Evolutionary conservation across 306 rosid species (phyloP).

Genomic region (Pyrus betulifolia): DNA sequence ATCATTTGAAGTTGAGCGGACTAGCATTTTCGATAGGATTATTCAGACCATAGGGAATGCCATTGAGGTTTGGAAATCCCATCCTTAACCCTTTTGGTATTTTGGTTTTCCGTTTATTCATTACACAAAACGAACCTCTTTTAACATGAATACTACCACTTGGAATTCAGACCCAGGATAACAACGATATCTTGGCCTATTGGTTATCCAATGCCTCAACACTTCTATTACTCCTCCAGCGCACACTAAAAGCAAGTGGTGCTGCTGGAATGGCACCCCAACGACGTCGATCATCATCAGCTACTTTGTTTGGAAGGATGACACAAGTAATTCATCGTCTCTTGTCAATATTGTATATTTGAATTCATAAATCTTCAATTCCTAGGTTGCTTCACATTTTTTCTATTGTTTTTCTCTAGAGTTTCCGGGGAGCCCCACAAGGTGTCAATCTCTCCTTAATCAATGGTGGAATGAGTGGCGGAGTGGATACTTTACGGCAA

Average conservation of each 20-base stretch:
- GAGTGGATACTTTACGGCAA: slow-evolving; percentile 80
- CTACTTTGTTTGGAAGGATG: slow-evolving; percentile 94
- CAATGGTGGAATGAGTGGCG: slow-evolving; percentile 65
- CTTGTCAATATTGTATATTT: slow-evolving; percentile 10
- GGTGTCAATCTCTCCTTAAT: slow-evolving; percentile 78
- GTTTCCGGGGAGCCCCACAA: slow-evolving; percentile 85
- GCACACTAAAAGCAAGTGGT: slow-evolving; percentile 94
- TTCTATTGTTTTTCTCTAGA: slow-evolving; percentile 36
- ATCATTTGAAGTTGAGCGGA: slow-evolving; percentile 96
- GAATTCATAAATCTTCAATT: background rate
- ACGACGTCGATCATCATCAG: slow-evolving; percentile 81
- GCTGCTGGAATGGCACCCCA: slow-evolving; percentile 99
- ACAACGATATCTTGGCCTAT: slow-evolving; percentile 81
- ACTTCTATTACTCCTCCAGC: slow-evolving; percentile 87
- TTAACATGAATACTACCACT: slow-evolving; percentile 17
- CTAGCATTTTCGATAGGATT: slow-evolving; percentile 84
- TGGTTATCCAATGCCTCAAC: slow-evolving; percentile 99
- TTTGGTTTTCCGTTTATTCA: slow-evolving; percentile 6
- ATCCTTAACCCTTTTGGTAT: slow-evolving; percentile 8
- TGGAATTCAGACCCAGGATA: slow-evolving; percentile 71
- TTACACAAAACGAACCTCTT: slow-evolving; percentile 6
- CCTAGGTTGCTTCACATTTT: slow-evolving; percentile 6
- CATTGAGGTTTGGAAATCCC: slow-evolving; percentile 61
- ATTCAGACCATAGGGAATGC: slow-evolving; percentile 94
- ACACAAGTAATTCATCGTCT: slow-evolving; percentile 60